Evolutionary conservation across 225 moss, liverwort and hornwort species (phyloP).

Genomic region (Rhytidiadelphus loreus): DNA sequence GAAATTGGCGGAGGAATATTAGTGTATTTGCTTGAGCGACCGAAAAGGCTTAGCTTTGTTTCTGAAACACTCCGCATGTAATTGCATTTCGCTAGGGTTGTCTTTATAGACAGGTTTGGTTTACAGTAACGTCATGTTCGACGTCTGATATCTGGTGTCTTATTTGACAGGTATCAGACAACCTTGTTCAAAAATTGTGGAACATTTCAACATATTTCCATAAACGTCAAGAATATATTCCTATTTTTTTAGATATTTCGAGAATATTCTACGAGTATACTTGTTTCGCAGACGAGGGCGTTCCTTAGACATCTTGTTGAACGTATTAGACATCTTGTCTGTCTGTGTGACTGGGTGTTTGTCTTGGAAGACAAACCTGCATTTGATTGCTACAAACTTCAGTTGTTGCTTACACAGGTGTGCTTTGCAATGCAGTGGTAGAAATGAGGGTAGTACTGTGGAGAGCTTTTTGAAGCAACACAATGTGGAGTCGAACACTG

Average conservation of each 20-base stretch:
- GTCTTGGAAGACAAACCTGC: neutral
- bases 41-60: neutral
- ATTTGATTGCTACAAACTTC: neutral
- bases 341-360: neutral
- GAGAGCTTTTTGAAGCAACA: conserved; percentile 57
- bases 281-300: neutral
- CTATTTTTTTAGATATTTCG: neutral
- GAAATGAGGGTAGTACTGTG: conserved; percentile 21
- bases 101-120: neutral
- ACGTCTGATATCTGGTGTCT: neutral
- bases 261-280: neutral
- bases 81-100: neutral
- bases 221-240: neutral
- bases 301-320: neutral
- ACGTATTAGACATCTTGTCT: neutral
- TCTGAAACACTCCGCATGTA: neutral
- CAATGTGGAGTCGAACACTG: conserved; percentile 33
- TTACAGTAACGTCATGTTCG: neutral
- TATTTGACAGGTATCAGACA: neutral
- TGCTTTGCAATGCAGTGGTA: conserved; percentile 24
- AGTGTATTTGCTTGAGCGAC: neutral
- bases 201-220: neutral
- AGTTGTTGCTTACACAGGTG: neutral
- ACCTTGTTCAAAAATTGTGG: neutral
- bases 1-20: neutral